These are phyloP conservation scores for Leishmania mexicana DNA, from an alignment of 208 protist species.

Conservation along the genomic window DNA sequence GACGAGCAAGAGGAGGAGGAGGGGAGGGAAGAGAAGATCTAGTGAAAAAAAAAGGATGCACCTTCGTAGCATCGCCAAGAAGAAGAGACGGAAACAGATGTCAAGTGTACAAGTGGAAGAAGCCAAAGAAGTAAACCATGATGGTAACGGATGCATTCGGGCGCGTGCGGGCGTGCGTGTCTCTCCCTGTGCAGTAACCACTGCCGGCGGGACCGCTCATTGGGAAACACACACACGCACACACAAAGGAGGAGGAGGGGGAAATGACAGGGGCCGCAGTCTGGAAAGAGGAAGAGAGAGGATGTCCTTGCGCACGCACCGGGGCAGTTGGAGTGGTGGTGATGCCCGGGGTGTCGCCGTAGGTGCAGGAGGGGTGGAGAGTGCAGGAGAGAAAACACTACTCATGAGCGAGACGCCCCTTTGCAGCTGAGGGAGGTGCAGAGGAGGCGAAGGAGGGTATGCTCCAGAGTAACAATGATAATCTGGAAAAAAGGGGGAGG, in stretches of 20 bases:
- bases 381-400: neutral
- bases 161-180: neutral
- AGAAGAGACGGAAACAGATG: neutral
- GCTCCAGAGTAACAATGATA: neutral
- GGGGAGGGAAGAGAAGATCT: neutral
- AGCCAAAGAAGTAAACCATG: neutral
- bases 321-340: neutral
- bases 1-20: neutral
- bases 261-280: neutral
- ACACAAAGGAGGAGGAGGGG: no score
- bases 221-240: neutral
- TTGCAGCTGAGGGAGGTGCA: neutral
- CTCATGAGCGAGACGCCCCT: neutral
- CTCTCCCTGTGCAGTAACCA: neutral
- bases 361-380: neutral
- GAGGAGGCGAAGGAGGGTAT: neutral
- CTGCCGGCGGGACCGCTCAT: no score
- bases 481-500: neutral
- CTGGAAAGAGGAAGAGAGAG: neutral
- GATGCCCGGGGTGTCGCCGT: neutral
- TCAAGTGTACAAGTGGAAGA: neutral
- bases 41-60: neutral
- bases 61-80: neutral
- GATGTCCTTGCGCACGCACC: neutral
- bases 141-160: neutral